Evolutionary conservation across 2,329 filamentous ascomycete genomes (phyloP).

Genomic region (Penicillium sp.): DNA sequence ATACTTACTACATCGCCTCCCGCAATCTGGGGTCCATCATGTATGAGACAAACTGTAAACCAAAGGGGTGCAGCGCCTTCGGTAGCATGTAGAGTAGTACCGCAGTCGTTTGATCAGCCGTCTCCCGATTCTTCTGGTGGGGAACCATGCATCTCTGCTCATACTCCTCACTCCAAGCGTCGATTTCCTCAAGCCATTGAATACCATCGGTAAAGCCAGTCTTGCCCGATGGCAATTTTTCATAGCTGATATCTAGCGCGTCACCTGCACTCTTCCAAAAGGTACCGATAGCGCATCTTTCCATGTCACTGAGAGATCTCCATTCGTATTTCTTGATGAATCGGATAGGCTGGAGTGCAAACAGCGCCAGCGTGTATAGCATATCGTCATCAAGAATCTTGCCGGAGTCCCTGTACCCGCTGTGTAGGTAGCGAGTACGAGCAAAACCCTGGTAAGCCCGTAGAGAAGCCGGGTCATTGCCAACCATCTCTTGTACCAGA

Average conservation of each 20-base stretch:
- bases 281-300: constrained; percentile 66
- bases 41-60: constrained; percentile 55
- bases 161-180: constrained; percentile 57
- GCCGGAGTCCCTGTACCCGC: constrained; percentile 57
- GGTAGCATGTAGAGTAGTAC: constrained; percentile 63
- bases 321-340: constrained; percentile 71
- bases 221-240: constrained; percentile 44
- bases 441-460: constrained; percentile 57
- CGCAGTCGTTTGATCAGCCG: constrained; percentile 61
- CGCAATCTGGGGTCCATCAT: constrained; percentile 67
- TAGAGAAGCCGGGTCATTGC: constrained; percentile 45
- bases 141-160: constrained; percentile 63
- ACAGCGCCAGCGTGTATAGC: constrained; percentile 66
- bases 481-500: constrained; percentile 53
- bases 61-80: constrained; percentile 47
- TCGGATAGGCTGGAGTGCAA: constrained; percentile 64
- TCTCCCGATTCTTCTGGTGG: constrained; percentile 49
- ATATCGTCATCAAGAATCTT: constrained; percentile 65
- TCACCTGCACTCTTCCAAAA: constrained; percentile 74
- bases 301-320: constrained; percentile 67
- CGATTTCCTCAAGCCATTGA: constrained; percentile 56
- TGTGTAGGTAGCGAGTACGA: constrained; percentile 66
- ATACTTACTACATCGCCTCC: constrained; percentile 63
- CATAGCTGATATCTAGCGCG: constrained; percentile 64
- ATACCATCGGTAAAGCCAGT: constrained; percentile 53